These are phyloP conservation scores for Microstegium vimineum DNA, from an alignment of 176 grass and related monocot genomes.

Conservation along the genomic window DNA sequence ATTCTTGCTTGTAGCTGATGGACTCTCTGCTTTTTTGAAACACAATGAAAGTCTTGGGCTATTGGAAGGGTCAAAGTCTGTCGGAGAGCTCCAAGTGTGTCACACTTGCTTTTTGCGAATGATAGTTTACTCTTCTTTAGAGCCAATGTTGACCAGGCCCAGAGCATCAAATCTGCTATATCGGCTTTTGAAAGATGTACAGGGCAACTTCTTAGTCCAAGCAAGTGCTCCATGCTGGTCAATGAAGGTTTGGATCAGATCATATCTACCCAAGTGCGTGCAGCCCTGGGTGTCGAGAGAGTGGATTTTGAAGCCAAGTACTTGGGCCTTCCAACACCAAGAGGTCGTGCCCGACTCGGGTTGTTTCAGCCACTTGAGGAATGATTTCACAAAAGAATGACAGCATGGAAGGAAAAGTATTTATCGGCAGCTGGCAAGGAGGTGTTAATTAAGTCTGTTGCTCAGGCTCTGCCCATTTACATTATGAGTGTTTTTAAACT, in stretches of 20 bases:
- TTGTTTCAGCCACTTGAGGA: not conserved
- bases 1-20: not conserved
- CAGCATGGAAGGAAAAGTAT: not conserved
- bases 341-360: too few species aligned
- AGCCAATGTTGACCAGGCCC: not conserved
- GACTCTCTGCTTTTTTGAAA: not conserved
- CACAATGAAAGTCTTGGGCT: not conserved
- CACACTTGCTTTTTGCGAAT: not conserved
- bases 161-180: rapidly evolving
- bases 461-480: not conserved
- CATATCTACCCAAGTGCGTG: not conserved
- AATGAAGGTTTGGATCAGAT: not conserved
- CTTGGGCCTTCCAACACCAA: not conserved
- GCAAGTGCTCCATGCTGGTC: not conserved
- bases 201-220: not conserved
- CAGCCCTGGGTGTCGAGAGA: not conserved
- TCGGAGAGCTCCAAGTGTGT: not conserved
- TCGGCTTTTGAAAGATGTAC: not conserved
- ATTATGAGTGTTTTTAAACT: not conserved
- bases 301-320: not conserved
- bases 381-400: not conserved
- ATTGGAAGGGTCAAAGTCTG: not conserved
- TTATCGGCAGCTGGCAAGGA: not conserved
- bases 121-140: not conserved
- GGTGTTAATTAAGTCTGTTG: not conserved